Percentiles rank a stretch among this genome's conserved stretches.
Evolutionary conservation across 257 asterid genomes (phyloP).

Genomic region (Paulownia fortunei): DNA sequence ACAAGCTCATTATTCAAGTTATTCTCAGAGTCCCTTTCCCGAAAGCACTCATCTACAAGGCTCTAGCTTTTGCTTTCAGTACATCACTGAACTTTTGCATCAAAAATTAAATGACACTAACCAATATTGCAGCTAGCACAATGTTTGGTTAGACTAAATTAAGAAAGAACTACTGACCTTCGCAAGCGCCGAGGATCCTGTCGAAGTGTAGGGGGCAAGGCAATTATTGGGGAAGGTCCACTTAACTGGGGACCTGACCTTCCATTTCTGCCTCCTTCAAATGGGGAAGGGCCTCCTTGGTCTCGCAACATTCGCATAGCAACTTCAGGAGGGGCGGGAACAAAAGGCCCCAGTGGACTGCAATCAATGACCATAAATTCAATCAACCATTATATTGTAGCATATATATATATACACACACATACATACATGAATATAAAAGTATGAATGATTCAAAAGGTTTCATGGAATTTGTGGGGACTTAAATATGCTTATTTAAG

Average conservation of each 20-base stretch:
- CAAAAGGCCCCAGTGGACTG: conserved; percentile 98
- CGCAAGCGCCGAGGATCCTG: conserved; percentile 98
- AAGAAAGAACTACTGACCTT: conserved; percentile 57
- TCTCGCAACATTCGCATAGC: conserved; percentile 98
- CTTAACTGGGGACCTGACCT: conserved; percentile 68
- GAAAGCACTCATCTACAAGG: conserved; percentile 5
- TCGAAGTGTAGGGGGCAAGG: conserved; percentile 73
- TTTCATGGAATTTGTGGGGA: neutral
- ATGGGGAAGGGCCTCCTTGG: conserved; percentile 90
- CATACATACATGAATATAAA: too few species aligned
- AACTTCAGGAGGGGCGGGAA: conserved; percentile 99
- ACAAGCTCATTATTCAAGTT: neutral
- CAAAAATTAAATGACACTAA: neutral
- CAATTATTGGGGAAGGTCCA: conserved; percentile 78
- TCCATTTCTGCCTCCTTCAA: conserved; percentile 86
- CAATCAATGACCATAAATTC: conserved; percentile 33
- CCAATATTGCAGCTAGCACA: neutral
- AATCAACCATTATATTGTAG: conserved; percentile 16
- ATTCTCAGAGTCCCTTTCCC: neutral
- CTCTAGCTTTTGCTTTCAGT: neutral
- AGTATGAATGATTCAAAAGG: neutral
- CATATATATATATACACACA: neutral
- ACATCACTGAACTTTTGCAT: neutral
- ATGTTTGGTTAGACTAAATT: neutral
- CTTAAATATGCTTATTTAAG: neutral